These are phyloP conservation scores for Solioccasus polychromus DNA, from an alignment of 768 basidiomycete species.

Conservation along the genomic window DNA sequence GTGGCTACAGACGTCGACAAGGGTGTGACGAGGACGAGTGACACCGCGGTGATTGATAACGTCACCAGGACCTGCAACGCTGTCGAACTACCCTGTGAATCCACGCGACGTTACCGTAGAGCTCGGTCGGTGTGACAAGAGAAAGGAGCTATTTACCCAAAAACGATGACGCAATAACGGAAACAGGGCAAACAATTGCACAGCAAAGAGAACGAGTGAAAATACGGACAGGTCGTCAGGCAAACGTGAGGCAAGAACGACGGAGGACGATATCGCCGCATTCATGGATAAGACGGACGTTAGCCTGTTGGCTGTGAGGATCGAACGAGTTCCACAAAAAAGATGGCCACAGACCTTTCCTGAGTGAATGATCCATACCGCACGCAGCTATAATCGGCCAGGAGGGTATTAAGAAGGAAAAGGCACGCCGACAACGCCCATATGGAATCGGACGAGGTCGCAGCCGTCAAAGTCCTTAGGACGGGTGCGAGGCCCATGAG, in stretches of 20 bases:
- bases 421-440: constrained; percentile 91
- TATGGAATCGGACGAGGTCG: constrained; percentile 95
- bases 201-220: constrained; percentile 80
- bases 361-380: constrained; percentile 42
- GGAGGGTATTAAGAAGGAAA: constrained; percentile 75
- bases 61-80: constrained; percentile 53
- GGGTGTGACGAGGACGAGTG: constrained; percentile 49
- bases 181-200: constrained; percentile 80
- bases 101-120: constrained; percentile 11
- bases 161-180: constrained; percentile 74
- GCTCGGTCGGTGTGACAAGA: constrained; percentile 10
- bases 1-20: constrained; percentile 55
- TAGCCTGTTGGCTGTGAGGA: constrained; percentile 46
- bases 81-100: constrained; percentile 45
- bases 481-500: constrained; percentile 91
- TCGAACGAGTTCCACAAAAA: constrained; percentile 19
- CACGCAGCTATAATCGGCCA: constrained; percentile 76
- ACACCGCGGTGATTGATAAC: constrained; percentile 44
- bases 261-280: constrained; percentile 88
- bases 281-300: constrained; percentile 86
- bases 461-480: constrained; percentile 85
- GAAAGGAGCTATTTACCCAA: constrained; percentile 45
- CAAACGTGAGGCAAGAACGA: constrained; percentile 90
- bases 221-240: constrained; percentile 83
- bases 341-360: constrained; percentile 50